A percentile compares a stretch with the other conserved stretches of the same genome.
Conservation (phyloP, 768 basidiomycete genomes). For the Boletus pseudopeckii region DNA sequence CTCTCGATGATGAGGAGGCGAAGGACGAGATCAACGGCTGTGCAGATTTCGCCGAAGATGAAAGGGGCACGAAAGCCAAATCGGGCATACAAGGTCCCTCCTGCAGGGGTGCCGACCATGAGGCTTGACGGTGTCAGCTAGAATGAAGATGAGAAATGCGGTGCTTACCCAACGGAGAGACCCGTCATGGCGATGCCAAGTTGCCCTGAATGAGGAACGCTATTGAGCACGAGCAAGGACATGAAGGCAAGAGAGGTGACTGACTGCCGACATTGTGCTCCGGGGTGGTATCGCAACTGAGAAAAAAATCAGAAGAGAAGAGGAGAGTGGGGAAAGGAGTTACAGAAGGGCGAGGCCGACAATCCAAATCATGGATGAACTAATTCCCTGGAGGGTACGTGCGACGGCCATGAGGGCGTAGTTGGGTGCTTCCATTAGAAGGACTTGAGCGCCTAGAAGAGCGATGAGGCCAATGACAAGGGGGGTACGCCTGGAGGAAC, state of each 20-base stretch:
- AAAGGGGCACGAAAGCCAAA: conserved; percentile 64
- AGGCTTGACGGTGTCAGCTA: conserved; percentile 31
- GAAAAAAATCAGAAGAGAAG: conserved; percentile 10
- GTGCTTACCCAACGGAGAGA: conserved; percentile 48
- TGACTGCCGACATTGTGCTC: conserved; percentile 47
- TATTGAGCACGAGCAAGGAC: not conserved
- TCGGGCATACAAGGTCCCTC: conserved; percentile 48
- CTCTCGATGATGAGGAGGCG: conserved; percentile 58
- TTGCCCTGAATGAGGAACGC: conserved; percentile 41
- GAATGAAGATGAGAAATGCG: not conserved
- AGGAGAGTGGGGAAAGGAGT: conserved; percentile 1
- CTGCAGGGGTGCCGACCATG: conserved; percentile 56
- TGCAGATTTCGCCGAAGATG: conserved; percentile 46
- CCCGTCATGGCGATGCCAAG: conserved; percentile 60
- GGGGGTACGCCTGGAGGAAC: conserved; percentile 44
- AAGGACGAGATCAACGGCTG: conserved; percentile 49
- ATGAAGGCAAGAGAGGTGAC: conserved; percentile 13
- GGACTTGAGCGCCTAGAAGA: conserved; percentile 51
- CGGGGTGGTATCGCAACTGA: conserved; percentile 56
- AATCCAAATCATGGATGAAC: conserved; percentile 60
- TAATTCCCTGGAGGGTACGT: conserved; percentile 56
- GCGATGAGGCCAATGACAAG: conserved; percentile 49
- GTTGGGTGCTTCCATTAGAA: conserved; percentile 60
- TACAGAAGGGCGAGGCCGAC: conserved; percentile 60
- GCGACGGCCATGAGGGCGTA: conserved; percentile 57